Percentiles rank a stretch among this genome's conserved stretches.
These are phyloP conservation scores for Apophysomyces ossiformis DNA, from an alignment of 371 early-diverging fungal genomes.

Conservation along the genomic window DNA sequence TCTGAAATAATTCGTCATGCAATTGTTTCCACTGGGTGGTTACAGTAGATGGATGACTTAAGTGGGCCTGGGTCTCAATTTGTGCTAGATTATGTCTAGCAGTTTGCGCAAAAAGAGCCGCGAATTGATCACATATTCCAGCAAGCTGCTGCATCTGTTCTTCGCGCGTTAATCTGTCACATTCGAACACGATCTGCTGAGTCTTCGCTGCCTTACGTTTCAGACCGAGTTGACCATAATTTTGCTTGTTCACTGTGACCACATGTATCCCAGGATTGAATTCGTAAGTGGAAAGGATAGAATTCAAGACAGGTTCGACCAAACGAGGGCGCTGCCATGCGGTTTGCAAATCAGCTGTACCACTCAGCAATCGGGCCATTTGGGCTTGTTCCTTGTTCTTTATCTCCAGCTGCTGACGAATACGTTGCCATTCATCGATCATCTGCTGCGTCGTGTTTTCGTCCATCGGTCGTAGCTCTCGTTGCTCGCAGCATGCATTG, in stretches of 20 bases:
- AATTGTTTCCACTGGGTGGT: neutral
- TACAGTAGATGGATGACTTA: neutral
- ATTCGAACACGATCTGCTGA: conserved; percentile 8
- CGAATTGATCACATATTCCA: conserved; percentile 9
- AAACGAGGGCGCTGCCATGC: neutral
- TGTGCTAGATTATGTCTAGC: conserved; percentile 16
- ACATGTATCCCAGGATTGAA: neutral
- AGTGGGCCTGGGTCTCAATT: neutral
- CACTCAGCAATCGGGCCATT: neutral
- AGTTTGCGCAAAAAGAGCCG: conserved; percentile 15
- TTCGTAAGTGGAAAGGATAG: neutral
- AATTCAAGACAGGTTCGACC: neutral
- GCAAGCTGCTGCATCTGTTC: conserved; percentile 14
- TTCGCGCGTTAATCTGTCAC: neutral
- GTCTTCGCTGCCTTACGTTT: neutral
- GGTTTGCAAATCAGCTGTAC: neutral
- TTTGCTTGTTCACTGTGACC: conserved; percentile 9
- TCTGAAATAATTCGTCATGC: neutral
- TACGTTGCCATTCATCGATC: neutral
- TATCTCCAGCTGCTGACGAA: neutral
- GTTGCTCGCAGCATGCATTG: neutral
- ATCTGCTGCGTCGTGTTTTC: neutral
- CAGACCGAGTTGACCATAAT: conserved; percentile 15
- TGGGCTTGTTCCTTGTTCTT: neutral
- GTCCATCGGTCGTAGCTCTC: neutral